These are phyloP conservation scores for Primulina huaijiensis DNA, from an alignment of 257 asterid genomes.

Conservation along the genomic window DNA sequence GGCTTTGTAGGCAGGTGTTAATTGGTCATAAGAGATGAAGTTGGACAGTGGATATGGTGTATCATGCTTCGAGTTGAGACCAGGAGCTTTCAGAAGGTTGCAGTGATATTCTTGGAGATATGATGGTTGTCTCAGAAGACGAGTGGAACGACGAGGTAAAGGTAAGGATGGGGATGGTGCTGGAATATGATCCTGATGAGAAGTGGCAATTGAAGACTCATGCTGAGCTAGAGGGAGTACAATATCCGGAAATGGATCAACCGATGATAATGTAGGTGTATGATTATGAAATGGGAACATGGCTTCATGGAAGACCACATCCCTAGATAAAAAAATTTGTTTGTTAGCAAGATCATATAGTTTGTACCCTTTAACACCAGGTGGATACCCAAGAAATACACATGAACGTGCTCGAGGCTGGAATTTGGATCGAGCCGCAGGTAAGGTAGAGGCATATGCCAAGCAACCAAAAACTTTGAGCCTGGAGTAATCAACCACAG, in stretches of 20 bases:
- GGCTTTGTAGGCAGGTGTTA: neutral
- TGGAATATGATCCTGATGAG: too few relatives aligned
- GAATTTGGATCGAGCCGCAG: neutral
- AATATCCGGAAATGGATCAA: neutral
- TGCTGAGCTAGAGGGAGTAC: neutral
- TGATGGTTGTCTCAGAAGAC: rapidly evolving
- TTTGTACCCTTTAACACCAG: neutral
- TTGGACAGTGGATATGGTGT: neutral
- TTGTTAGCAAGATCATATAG: neutral
- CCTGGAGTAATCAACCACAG: neutral
- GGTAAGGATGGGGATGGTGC: too few relatives aligned
- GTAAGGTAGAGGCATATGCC: too few relatives aligned
- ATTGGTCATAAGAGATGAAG: neutral
- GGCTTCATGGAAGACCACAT: neutral
- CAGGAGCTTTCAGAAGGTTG: neutral
- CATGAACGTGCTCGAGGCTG: neutral
- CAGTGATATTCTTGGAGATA: neutral
- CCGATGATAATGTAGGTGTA: too few relatives aligned
- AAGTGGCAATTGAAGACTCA: too few relatives aligned
- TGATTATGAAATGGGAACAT: neutral
- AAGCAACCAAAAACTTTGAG: neutral
- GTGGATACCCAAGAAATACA: neutral
- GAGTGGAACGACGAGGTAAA: neutral
- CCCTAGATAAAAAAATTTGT: neutral
- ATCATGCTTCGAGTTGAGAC: too few relatives aligned